These are phyloP conservation scores for Leccinum ochraceum DNA, from an alignment of 768 basidiomycete species.

Conservation along the genomic window DNA sequence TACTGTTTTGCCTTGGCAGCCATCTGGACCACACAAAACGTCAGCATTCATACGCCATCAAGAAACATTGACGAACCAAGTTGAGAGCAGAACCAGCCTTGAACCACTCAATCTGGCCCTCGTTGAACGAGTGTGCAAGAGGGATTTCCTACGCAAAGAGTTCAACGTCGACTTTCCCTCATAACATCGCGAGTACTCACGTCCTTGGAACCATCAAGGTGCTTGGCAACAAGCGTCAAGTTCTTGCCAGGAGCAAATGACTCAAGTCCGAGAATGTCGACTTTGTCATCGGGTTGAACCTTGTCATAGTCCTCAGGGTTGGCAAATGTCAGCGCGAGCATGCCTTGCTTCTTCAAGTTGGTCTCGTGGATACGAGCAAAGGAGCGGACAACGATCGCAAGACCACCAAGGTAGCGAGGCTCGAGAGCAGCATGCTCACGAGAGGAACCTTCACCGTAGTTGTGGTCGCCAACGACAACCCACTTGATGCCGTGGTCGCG, in stretches of 20 bases:
- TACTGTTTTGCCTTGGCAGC: conserved; percentile 60
- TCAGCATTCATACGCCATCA: neutral
- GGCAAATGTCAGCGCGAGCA: conserved; percentile 94
- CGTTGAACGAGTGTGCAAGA: conserved; percentile 93
- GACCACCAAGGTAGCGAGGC: conserved; percentile 91
- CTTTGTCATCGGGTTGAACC: conserved; percentile 81
- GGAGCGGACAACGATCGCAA: conserved; percentile 93
- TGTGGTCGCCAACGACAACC: conserved; percentile 95
- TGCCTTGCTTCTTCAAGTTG: conserved; percentile 99
- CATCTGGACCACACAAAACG: conserved; percentile 46
- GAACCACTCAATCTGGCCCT: conserved; percentile 98
- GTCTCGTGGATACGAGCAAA: conserved; percentile 99
- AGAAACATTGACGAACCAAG: conserved; percentile 50
- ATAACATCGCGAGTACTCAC: conserved; percentile 34
- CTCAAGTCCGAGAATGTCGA: conserved; percentile 88
- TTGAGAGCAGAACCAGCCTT: conserved; percentile 95
- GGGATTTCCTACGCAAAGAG: conserved; percentile 53
- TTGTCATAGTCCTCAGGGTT: conserved; percentile 95
- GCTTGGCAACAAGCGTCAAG: conserved; percentile 80
- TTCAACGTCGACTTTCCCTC: conserved; percentile 12
- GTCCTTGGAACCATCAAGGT: conserved; percentile 75
- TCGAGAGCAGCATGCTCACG: conserved; percentile 98
- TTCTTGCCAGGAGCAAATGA: conserved; percentile 91
- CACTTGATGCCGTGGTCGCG: conserved; percentile 89
- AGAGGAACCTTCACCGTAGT: conserved; percentile 98